Evolutionary conservation across 768 basidiomycete species (phyloP).

Genomic region (Leccinum aurantiacum): DNA sequence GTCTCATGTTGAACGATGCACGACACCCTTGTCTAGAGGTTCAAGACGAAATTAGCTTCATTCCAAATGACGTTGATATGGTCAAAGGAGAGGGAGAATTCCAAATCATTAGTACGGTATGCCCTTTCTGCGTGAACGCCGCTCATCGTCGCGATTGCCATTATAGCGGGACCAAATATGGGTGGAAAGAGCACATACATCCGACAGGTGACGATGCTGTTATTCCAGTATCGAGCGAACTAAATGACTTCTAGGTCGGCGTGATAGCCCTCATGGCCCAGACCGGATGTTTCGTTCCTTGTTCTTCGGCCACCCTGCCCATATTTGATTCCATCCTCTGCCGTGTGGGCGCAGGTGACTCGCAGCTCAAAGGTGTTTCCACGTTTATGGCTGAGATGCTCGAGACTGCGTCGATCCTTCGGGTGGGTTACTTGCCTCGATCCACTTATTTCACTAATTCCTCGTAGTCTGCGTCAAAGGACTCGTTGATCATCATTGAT

Average conservation of each 20-base stretch:
- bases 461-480: conserved; percentile 78
- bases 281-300: conserved; percentile 93
- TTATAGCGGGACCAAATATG: conserved; percentile 93
- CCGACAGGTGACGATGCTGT: conserved; percentile 58
- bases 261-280: conserved; percentile 98
- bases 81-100: conserved; percentile 92
- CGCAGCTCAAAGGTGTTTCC: conserved; percentile 95
- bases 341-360: conserved; percentile 96
- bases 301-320: conserved; percentile 79
- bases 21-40: conserved; percentile 96
- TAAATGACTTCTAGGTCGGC: conserved; percentile 58
- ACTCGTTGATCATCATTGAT: conserved; percentile 96
- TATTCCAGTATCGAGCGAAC: not conserved
- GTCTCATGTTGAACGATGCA: conserved; percentile 78
- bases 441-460: not conserved
- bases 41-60: conserved; percentile 93
- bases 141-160: conserved; percentile 4
- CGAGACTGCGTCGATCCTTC: conserved; percentile 93
- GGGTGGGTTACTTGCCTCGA: conserved; percentile 45
- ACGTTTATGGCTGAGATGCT: conserved; percentile 99
- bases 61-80: conserved; percentile 95
- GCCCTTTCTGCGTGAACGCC: not conserved
- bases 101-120: conserved; percentile 80
- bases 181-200: conserved; percentile 99
- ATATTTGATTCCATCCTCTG: conserved; percentile 96